These are phyloP conservation scores for Mycena vitilis DNA, from an alignment of 768 basidiomycete genomes.

Conservation along the genomic window DNA sequence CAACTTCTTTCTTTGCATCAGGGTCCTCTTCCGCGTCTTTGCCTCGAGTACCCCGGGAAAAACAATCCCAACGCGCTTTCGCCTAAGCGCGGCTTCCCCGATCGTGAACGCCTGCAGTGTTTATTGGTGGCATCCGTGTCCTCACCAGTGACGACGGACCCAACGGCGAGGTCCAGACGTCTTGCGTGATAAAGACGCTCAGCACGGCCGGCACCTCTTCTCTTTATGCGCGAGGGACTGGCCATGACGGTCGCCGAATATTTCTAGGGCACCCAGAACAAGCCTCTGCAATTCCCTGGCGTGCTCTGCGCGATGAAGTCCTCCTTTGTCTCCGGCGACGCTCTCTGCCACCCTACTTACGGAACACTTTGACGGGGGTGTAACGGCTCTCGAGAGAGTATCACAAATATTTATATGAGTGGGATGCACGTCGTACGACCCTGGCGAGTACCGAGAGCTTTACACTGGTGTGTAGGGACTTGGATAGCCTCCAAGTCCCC, in stretches of 20 bases:
- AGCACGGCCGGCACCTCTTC: slow-evolving; percentile 52
- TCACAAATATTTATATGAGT: too few species aligned
- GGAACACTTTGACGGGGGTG: too few species aligned
- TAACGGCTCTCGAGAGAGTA: too few species aligned
- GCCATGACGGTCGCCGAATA: slow-evolving; percentile 63
- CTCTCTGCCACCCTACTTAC: too few species aligned
- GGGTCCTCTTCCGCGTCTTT: slow-evolving; percentile 56
- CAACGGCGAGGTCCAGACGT: slow-evolving; percentile 38
- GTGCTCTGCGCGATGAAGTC: too few species aligned
- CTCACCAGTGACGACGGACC: slow-evolving; percentile 37
- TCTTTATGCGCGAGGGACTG: slow-evolving; percentile 58
- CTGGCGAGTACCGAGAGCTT: too few species aligned
- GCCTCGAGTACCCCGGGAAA: slow-evolving; percentile 56
- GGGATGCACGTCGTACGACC: too few species aligned
- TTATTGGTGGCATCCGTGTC: slow-evolving; percentile 58
- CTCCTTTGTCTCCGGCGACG: too few species aligned
- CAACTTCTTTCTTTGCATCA: not conserved
- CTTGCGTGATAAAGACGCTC: slow-evolving; percentile 63
- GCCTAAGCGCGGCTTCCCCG: slow-evolving; percentile 51
- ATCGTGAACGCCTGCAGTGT: slow-evolving; percentile 62
- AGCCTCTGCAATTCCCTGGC: slow-evolving; percentile 68
- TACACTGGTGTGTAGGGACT: too few species aligned
- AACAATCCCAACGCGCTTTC: slow-evolving; percentile 53
- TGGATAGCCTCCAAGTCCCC: too few species aligned
- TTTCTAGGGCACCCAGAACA: slow-evolving; percentile 65